phyloP scores from a whole-genome alignment of 768 basidiomycete genomes.

The Boletales sp. region DNA sequence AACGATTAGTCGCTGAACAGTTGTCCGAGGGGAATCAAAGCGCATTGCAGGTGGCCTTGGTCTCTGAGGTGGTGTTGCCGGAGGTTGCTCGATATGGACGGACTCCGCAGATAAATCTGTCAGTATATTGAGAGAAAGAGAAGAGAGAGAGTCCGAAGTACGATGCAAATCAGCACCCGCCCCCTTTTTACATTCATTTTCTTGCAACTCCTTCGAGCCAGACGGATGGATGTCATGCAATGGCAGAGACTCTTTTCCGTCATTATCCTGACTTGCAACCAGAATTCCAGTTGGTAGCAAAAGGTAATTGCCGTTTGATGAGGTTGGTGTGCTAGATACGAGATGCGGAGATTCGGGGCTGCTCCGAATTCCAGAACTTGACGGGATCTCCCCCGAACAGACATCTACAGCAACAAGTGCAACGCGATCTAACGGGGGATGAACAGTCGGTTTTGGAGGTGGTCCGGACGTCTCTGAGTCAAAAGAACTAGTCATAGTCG shows the following conservation, averaged over 20 bases:
- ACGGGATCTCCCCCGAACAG: conserved; percentile 24
- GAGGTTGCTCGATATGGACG: conserved; percentile 14
- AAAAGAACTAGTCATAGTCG: not conserved
- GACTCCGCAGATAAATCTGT: conserved; percentile 20
- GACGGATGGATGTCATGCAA: not conserved
- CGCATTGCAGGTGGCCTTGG: conserved; percentile 9
- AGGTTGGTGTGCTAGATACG: conserved; percentile 6
- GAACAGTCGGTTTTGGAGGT: conserved; percentile 1
- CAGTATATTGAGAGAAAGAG: conserved; percentile 46
- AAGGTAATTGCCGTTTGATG: conserved; percentile 19
- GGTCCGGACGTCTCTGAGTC: not conserved
- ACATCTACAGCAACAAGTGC: not conserved
- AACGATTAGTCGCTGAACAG: conserved; percentile 25
- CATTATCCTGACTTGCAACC: not conserved
- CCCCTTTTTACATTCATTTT: conserved; percentile 25
- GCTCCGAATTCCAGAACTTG: conserved; percentile 39
- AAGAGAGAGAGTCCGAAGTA: conserved; percentile 58
- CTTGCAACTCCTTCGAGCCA: conserved; percentile 1
- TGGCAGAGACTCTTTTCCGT: not conserved
- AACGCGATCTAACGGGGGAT: not conserved
- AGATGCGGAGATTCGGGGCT: conserved; percentile 19
- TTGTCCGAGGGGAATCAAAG: conserved; percentile 16
- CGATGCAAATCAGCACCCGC: conserved; percentile 25
- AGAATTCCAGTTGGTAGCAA: not conserved
- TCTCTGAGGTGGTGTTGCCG: conserved; percentile 18